A percentile compares a stretch with the other conserved stretches of the same genome.
phyloP scores from a whole-genome alignment of 2,329 filamentous ascomycete species.

The Fusarium sp. region DNA sequence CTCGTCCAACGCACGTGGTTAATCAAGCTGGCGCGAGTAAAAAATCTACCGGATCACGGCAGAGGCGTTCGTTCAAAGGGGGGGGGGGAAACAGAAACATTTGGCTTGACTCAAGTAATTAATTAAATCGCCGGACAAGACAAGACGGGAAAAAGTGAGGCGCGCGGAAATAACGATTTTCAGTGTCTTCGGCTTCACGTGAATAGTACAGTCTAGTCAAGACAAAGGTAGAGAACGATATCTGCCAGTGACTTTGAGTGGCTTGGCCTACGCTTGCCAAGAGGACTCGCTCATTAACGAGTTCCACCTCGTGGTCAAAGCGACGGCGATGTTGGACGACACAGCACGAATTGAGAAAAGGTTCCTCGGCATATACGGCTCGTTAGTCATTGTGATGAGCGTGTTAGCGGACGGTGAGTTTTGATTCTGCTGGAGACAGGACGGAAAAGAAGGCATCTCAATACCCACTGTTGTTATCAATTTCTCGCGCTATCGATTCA shows the following conservation, averaged over 20 bases:
- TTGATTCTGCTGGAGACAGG: neutral
- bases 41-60: slow-evolving; percentile 8
- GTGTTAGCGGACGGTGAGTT: slow-evolving; percentile 21
- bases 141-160: neutral
- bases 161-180: neutral
- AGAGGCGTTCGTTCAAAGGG: slow-evolving; percentile 9
- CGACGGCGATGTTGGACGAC: neutral
- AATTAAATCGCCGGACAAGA: neutral
- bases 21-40: neutral
- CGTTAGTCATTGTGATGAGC: slow-evolving; percentile 9
- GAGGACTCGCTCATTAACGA: neutral
- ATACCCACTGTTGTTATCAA: slow-evolving; percentile 1
- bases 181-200: neutral
- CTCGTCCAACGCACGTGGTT: slow-evolving; percentile 31
- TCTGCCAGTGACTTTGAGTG: neutral
- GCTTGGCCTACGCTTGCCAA: neutral
- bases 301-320: slow-evolving; percentile 3
- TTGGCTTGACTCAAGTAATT: slow-evolving; percentile 1
- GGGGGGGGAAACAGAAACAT: neutral
- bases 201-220: neutral
- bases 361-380: slow-evolving; percentile 8
- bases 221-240: neutral
- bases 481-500: slow-evolving; percentile 8
- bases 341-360: neutral
- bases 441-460: slow-evolving; percentile 2